Conservation (phyloP, 2,329 filamentous ascomycete species). For the Colletotrichum phormii region DNA sequence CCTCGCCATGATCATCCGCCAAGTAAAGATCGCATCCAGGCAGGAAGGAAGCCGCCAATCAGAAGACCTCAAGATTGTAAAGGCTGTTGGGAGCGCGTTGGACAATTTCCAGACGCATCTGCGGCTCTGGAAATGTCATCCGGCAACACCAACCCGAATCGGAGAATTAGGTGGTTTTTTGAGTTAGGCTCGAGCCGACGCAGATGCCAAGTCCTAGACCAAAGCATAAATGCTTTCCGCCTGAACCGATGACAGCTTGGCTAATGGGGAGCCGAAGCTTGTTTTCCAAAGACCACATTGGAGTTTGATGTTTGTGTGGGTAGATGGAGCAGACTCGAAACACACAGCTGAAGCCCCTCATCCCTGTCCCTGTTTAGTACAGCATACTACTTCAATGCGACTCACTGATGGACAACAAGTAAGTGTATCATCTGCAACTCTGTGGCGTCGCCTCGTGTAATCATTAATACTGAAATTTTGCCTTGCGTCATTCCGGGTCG, state of each 20-base stretch:
- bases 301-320: background rate
- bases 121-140: background rate
- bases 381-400: conserved; percentile 4
- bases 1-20: background rate
- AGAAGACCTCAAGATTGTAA: background rate
- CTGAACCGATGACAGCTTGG: conserved; percentile 1
- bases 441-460: conserved; percentile 2
- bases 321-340: conserved; percentile 29
- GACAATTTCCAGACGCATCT: background rate
- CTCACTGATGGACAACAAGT: background rate
- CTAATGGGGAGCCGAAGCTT: conserved; percentile 16
- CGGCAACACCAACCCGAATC: background rate
- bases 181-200: conserved; percentile 25
- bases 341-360: background rate
- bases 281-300: conserved; percentile 11
- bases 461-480: conserved; percentile 15
- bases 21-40: background rate
- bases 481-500: background rate
- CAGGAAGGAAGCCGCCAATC: background rate
- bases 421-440: conserved; percentile 10
- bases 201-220: conserved; percentile 1
- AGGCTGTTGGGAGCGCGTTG: background rate
- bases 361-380: conserved; percentile 20
- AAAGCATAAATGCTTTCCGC: background rate
- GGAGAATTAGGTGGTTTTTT: conserved; percentile 1